Conservation (phyloP, 441 rosid species). For the Croton setiger region DNA sequence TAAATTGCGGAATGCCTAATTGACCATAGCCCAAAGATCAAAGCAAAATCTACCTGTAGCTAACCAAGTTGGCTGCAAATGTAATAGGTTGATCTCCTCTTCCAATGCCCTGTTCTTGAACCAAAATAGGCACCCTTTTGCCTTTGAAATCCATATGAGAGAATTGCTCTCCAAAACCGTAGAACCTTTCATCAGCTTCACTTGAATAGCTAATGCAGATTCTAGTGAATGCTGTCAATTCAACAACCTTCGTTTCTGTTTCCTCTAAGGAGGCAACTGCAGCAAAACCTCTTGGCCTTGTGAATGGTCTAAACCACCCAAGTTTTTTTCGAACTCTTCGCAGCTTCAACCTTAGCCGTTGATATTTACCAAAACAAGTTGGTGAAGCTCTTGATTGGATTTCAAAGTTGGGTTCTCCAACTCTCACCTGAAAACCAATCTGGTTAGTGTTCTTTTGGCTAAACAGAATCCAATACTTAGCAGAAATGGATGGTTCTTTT, state of each 20-base stretch:
- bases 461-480: constrained; percentile 51
- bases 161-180: constrained; percentile 71
- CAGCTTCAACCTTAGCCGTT: constrained; percentile 32
- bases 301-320: constrained; percentile 32
- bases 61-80: constrained; percentile 67
- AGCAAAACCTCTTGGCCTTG: constrained; percentile 36
- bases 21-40: background rate
- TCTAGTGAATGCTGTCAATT: constrained; percentile 39
- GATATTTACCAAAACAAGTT: constrained; percentile 18
- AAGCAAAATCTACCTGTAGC: constrained; percentile 50
- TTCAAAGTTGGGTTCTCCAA: constrained; percentile 35
- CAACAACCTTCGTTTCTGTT: constrained; percentile 24
- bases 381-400: constrained; percentile 20
- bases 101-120: constrained; percentile 81
- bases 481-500: constrained; percentile 23
- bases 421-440: constrained; percentile 44
- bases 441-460: constrained; percentile 45
- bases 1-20: background rate
- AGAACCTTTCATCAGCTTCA: constrained; percentile 54
- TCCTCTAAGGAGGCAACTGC: constrained; percentile 36
- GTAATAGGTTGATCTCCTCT: constrained; percentile 78
- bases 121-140: constrained; percentile 63
- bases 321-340: constrained; percentile 31
- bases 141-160: constrained; percentile 71
- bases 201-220: constrained; percentile 53